Evolutionary conservation across 1,284 basidiomycete species (phyloP).

Genomic region (Irpex sp.): DNA sequence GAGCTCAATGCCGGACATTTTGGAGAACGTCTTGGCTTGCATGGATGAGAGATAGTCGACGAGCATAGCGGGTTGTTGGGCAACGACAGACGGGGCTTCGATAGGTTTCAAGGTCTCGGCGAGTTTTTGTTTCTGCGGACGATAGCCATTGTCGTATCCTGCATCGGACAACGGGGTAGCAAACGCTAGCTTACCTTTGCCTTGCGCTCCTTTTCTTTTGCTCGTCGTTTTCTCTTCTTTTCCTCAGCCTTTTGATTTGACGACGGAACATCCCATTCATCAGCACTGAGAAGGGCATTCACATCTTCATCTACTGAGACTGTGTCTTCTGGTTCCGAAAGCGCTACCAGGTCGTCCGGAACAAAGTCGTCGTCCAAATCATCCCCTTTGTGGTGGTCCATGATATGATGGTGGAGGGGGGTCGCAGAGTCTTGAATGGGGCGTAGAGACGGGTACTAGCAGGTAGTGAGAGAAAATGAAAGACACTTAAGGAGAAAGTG

Average conservation of each 20-base stretch:
- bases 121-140: constrained; percentile 56
- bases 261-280: constrained; percentile 33
- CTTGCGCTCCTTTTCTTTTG: constrained; percentile 64
- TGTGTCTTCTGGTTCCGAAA: constrained; percentile 51
- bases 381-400: constrained; percentile 49
- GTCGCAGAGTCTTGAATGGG: not conserved
- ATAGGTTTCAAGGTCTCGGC: constrained; percentile 35
- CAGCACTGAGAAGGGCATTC: constrained; percentile 37
- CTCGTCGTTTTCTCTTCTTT: constrained; percentile 67
- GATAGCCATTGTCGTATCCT: constrained; percentile 5
- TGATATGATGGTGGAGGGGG: constrained; percentile 2
- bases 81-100: constrained; percentile 46
- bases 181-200: constrained; percentile 44
- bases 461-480: not conserved
- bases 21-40: constrained; percentile 60
- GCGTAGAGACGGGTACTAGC: not conserved
- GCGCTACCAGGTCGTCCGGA: constrained; percentile 60
- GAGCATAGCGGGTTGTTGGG: constrained; percentile 49
- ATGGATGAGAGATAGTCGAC: constrained; percentile 53
- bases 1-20: constrained; percentile 65
- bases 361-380: constrained; percentile 79
- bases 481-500: not conserved
- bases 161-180: constrained; percentile 6
- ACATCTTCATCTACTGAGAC: constrained; percentile 38
- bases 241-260: constrained; percentile 25